phyloP scores from a whole-genome alignment of 2,329 filamentous ascomycete genomes.

The Alternaria sp. region DNA sequence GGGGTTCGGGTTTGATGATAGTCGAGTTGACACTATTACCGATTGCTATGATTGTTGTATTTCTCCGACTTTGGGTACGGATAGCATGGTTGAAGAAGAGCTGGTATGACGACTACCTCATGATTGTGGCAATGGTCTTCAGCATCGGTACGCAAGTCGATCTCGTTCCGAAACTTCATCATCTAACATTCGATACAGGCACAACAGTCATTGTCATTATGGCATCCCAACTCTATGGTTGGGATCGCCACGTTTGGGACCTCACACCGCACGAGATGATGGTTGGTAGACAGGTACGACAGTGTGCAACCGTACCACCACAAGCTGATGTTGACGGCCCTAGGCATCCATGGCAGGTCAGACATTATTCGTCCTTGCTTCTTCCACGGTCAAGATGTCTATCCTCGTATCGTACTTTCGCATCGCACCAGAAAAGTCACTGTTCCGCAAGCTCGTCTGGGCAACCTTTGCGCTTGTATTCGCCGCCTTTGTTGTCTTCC shows the following conservation, averaged over 20 bases:
- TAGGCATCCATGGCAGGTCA: slow-evolving; percentile 52
- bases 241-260: slow-evolving; percentile 53
- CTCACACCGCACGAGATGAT: slow-evolving; percentile 38
- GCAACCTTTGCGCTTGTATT: slow-evolving; percentile 46
- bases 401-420: slow-evolving; percentile 52
- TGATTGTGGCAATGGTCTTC: slow-evolving; percentile 48
- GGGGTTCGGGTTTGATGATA: slow-evolving; percentile 55
- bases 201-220: slow-evolving; percentile 22
- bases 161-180: neutral
- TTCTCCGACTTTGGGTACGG: slow-evolving; percentile 47
- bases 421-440: slow-evolving; percentile 51
- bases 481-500: slow-evolving; percentile 47
- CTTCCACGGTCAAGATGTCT: slow-evolving; percentile 50
- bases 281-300: slow-evolving; percentile 46
- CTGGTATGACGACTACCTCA: slow-evolving; percentile 53
- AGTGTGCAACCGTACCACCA: slow-evolving; percentile 26
- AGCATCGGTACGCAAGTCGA: slow-evolving; percentile 14
- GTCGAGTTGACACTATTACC: slow-evolving; percentile 50
- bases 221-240: slow-evolving; percentile 50
- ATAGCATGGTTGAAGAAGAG: slow-evolving; percentile 50
- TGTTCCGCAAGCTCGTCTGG: slow-evolving; percentile 51
- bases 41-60: slow-evolving; percentile 48
- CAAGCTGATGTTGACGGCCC: slow-evolving; percentile 30
- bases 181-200: slow-evolving; percentile 1
- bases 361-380: slow-evolving; percentile 51